Evolutionary conservation across 768 basidiomycete species (phyloP).

Genomic region (Mycena galericulata): DNA sequence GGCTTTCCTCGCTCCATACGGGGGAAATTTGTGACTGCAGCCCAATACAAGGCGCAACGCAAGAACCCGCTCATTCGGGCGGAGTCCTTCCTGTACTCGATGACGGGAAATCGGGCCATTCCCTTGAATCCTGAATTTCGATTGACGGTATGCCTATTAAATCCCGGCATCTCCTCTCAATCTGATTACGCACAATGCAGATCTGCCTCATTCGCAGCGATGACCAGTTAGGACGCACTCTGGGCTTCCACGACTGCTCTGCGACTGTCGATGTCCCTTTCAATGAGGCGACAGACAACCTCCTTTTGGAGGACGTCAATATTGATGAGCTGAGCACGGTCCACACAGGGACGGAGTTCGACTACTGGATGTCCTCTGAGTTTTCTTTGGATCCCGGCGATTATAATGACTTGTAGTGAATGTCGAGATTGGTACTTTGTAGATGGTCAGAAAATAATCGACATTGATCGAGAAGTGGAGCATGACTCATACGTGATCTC

Average conservation of each 20-base stretch:
- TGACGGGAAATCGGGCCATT: too few relatives aligned
- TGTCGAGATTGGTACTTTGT: too few relatives aligned
- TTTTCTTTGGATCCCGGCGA: neutral
- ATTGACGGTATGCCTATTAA: neutral
- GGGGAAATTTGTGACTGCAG: neutral
- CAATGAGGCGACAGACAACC: conserved; percentile 1
- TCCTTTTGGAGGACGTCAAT: neutral
- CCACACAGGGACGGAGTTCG: neutral
- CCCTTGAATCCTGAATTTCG: neutral
- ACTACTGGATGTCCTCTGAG: conserved; percentile 6
- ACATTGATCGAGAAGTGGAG: too few relatives aligned
- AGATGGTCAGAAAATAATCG: too few relatives aligned
- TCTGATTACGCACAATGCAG: too few relatives aligned
- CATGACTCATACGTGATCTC: too few relatives aligned
- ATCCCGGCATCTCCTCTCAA: too few relatives aligned
- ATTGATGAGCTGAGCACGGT: conserved; percentile 1
- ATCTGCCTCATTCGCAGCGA: neutral
- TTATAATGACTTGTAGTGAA: neutral
- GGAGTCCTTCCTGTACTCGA: neutral
- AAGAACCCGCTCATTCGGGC: neutral
- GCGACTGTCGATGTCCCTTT: neutral
- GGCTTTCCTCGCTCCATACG: neutral
- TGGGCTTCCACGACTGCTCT: neutral
- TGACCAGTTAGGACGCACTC: neutral
- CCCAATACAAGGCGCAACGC: neutral